These are phyloP conservation scores for Oryza meridionalis DNA, from an alignment of 176 grass and related monocot genomes.

Conservation along the genomic window DNA sequence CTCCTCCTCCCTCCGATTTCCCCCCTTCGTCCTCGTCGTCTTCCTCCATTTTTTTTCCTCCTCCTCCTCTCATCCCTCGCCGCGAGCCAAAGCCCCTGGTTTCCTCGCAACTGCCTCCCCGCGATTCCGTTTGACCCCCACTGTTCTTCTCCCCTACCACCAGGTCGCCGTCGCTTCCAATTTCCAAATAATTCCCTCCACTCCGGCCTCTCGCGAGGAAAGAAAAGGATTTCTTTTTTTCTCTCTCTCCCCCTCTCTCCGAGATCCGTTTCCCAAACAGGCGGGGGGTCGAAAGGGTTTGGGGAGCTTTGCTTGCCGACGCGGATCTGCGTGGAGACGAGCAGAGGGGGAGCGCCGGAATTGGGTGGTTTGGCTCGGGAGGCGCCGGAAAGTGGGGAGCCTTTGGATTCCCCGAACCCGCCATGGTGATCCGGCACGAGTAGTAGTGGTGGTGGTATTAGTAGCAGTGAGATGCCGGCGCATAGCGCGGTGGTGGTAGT, in stretches of 20 bases:
- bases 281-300: not conserved
- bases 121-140: slow-evolving; percentile 41
- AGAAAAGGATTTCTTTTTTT: not conserved
- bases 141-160: slow-evolving; percentile 8
- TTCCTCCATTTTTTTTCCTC: not conserved
- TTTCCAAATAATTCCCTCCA: not conserved
- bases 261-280: slow-evolving; percentile 24
- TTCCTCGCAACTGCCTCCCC: slow-evolving; percentile 49
- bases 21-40: slow-evolving; percentile 45
- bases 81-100: not conserved
- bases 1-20: not conserved
- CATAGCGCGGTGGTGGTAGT: not conserved
- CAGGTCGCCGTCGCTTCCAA: slow-evolving; percentile 25
- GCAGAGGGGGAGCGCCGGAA: not conserved
- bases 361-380: slow-evolving; percentile 19
- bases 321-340: slow-evolving; percentile 47
- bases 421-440: slow-evolving; percentile 43
- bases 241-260: not conserved
- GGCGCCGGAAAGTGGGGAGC: slow-evolving; percentile 24
- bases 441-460: not conserved
- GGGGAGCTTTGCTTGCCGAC: slow-evolving; percentile 22
- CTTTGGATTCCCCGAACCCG: slow-evolving; percentile 27
- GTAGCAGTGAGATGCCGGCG: not conserved
- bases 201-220: not conserved
- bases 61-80: too few relatives aligned